phyloP scores from a whole-genome alignment of 2,329 filamentous ascomycete genomes.

The Canariomyces notabilis region DNA sequence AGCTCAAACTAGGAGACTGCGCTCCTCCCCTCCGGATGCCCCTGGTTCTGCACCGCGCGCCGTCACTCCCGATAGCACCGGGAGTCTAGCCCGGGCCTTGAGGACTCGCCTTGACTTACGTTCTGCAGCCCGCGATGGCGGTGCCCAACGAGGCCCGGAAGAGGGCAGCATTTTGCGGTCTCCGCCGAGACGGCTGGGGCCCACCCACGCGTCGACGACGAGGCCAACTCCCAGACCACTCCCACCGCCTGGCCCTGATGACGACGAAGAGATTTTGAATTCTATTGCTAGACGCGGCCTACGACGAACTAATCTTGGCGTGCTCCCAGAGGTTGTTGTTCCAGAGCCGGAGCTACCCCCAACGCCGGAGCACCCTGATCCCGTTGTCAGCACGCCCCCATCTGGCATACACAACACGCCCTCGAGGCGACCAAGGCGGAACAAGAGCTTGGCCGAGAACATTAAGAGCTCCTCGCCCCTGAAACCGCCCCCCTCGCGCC shows the following conservation, averaged over 20 bases:
- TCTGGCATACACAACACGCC: conserved; percentile 57
- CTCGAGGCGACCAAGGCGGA: conserved; percentile 44
- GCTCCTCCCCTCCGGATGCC: conserved; percentile 15
- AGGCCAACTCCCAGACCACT: conserved; percentile 44
- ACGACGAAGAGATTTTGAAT: conserved; percentile 39
- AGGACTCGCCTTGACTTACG: conserved; percentile 30
- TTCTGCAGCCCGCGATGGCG: conserved; percentile 19
- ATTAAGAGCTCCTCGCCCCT: conserved; percentile 49
- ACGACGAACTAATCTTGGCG: conserved; percentile 34
- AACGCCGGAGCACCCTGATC: conserved; percentile 48
- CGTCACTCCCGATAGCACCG: conserved; percentile 20
- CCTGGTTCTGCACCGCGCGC: conserved; percentile 17
- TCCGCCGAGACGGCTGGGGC: conserved; percentile 25
- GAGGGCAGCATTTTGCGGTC: conserved; percentile 22
- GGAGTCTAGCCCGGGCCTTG: conserved; percentile 16
- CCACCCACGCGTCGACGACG: conserved; percentile 36
- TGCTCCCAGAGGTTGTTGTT: conserved; percentile 29
- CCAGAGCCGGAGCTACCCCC: conserved; percentile 62
- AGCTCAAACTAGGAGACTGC: conserved; percentile 26
- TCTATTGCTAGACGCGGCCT: conserved; percentile 37
- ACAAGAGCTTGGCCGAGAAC: conserved; percentile 34
- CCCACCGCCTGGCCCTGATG: conserved; percentile 40
- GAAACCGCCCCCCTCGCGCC: conserved; percentile 36
- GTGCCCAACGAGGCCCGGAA: not conserved
- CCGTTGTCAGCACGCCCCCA: conserved; percentile 50